Base-by-base conservation (phyloP, 805 yeast species). In the Ogataea dorogensis region DNA sequence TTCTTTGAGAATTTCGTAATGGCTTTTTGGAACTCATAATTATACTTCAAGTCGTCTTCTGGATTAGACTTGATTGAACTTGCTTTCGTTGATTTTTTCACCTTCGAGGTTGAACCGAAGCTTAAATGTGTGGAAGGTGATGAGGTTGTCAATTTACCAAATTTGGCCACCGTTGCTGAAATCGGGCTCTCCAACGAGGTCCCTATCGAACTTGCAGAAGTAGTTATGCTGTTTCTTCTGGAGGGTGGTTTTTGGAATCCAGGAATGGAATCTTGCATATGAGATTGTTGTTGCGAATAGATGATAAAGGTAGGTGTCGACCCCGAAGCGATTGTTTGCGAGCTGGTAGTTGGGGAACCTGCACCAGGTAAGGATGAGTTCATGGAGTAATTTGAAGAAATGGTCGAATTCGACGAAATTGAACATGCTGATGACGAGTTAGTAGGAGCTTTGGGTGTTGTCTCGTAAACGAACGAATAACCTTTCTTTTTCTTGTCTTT, bases 1-100 rank as follows among this genome's bases (percentile, higher is more conserved):
- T 49, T 49, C 33, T 58, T 59, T 1, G 61, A 57, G 33, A 59
- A 59, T 28, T 58, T 59, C n/a, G 61, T 50, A 7, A 59, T 52
- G 28, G 59, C 48, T 17, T 50, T 50, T 28, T 46, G 51, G 30
- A 59, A 59, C 25, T 54, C 56, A 9, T 43, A 17, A 36, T 53
- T 52, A 24, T 52, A 32, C 21, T 46, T 50, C 28, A 47, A 22
- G 22, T 38, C 43, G 26, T 13, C 17, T n/a, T 27, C 37, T 11
- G 21, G 28, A 11, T 19, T 16, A 14, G 7, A n/a, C 24, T 32
- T 21, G 21, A 3, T 16, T 24, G 32, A 19, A 7, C 18, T 13
- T 15, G 22, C 20, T 17, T 28, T 32, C 14, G 24, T 15, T 18
- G 17, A 4, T 18, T 28, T 36, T 17, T 28, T 24, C 25, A 24